Base-by-base conservation (phyloP, 1,139 yeast species). In the Geotrichum macrosporum region DNA sequence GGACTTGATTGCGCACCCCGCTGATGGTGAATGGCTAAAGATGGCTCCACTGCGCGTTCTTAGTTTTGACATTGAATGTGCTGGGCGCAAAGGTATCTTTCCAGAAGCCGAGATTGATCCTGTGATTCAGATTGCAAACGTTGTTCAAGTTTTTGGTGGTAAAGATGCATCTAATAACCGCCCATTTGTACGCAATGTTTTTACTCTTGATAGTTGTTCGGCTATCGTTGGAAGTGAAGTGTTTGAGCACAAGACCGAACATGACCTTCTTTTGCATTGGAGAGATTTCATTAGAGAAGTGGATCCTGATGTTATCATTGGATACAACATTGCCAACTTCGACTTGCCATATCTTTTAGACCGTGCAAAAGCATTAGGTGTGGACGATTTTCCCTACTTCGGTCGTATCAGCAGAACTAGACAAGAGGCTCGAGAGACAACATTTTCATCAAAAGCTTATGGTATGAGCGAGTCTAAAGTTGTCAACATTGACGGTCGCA, bases 51-150 rank as follows among this genome's bases (percentile, higher is more conserved):
- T 94, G 52, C 81, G 99, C 61, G 82, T 94, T 40, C 71, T 94
- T 54, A 88, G 97, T 9, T 92, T 92, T 64, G 98, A 94, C 72
- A 92, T 94, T 53, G 99, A 94, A 68, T 94, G 99, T 75, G 94
- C 98, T 5, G 98, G 98, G 43, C 78, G 99, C 66, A 85, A 87
- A 55, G 98, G 98, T 46, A 76, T 92, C 16, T 94, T 94, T 65
- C 98, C 99, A 0, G 98, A 94, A 63, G 84, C 99, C 1, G 84
- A 85, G 52, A 76, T 80, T 42, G 99, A 94, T 67, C 84, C 96
- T 0, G 96, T 94, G 6, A 94, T 94, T 61, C 98, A 94, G 66
- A 92, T 94, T 55, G 98, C 98, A 3, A 92, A 88, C 60, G 96
- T 89, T 20, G 95, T 92, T 2, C 83, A 84, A 61, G 73, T 76